A percentile compares a stretch with the other conserved stretches of the same genome.
Conservation (phyloP, 129 eudicot species). For the Cynara cardunculus region DNA sequence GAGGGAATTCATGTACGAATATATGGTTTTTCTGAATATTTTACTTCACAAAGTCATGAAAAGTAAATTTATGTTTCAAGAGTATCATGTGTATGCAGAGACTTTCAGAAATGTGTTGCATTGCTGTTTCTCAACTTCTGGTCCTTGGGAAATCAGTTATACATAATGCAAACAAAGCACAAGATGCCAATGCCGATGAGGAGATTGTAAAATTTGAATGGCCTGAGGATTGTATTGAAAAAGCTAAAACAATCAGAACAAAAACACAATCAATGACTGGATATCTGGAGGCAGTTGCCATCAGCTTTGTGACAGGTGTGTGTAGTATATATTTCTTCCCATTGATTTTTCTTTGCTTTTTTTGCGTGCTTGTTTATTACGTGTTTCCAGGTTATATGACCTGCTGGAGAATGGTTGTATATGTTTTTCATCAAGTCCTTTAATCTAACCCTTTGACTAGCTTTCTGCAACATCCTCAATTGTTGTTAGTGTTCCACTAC, state of each 20-base stretch:
- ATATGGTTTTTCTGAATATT: not conserved
- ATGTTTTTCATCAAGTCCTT: no score
- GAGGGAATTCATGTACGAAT: slow-evolving; percentile 90
- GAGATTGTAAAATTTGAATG: slow-evolving; percentile 57
- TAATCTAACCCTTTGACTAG: no score
- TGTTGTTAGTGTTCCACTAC: no score
- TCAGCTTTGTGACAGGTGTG: slow-evolving; percentile 83
- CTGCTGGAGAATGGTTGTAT: no score
- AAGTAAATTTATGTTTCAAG: not conserved
- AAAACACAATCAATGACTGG: slow-evolving; percentile 67
- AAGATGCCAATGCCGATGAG: slow-evolving; percentile 41
- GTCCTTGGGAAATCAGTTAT: slow-evolving; percentile 76
- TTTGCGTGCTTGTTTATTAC: not conserved
- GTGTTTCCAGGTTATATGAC: no score
- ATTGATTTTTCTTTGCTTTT: not conserved
- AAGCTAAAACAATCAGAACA: slow-evolving; percentile 65
- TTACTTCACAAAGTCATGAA: not conserved
- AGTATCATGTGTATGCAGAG: slow-evolving; percentile 47
- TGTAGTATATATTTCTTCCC: not conserved
- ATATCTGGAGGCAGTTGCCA: slow-evolving; percentile 68
- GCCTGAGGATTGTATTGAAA: slow-evolving; percentile 93
- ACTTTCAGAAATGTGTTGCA: slow-evolving; percentile 94
- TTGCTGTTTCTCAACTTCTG: slow-evolving; percentile 80
- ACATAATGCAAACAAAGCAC: slow-evolving; percentile 56
- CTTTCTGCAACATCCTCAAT: no score